phyloP scores from a whole-genome alignment of 75 land plant genomes.

The Selaginella moellendorffii region DNA sequence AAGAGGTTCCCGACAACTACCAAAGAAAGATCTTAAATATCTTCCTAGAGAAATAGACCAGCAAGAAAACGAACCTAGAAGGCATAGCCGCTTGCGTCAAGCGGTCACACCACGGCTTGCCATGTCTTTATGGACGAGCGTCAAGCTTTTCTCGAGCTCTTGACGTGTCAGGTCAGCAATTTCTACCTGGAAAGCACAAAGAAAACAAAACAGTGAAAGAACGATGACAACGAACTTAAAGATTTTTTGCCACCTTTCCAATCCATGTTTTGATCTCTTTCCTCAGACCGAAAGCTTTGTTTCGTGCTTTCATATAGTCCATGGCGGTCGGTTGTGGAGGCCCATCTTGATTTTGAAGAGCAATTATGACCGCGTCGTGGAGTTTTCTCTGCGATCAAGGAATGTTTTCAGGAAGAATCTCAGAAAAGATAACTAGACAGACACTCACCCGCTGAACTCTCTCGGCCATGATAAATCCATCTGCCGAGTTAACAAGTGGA shows the following conservation, averaged over 20 bases:
- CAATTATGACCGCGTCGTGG: slow-evolving; percentile 5
- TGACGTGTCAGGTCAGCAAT: background rate
- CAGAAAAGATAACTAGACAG: too few relatives aligned
- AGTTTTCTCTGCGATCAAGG: slow-evolving; percentile 9
- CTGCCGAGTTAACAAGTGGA: background rate
- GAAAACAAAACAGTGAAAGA: too few relatives aligned
- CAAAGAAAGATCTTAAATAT: too few relatives aligned
- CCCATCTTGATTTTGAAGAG: slow-evolving; percentile 13
- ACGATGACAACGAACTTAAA: too few relatives aligned
- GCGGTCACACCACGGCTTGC: background rate
- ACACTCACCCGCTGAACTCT: background rate
- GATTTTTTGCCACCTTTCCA: slow-evolving; percentile 10
- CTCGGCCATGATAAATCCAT: background rate
- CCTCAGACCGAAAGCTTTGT: background rate
- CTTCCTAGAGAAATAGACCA: too few relatives aligned
- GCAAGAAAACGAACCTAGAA: too few relatives aligned
- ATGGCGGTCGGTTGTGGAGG: slow-evolving; percentile 12
- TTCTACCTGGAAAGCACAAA: background rate
- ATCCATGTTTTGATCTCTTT: slow-evolving; percentile 10
- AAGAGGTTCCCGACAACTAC: too few relatives aligned
- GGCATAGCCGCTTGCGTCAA: slow-evolving; percentile 15
- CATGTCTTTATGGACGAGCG: background rate
- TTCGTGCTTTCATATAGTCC: slow-evolving; percentile 12
- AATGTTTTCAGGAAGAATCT: too few relatives aligned
- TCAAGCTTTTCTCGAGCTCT: background rate